Percentiles rank a stretch among this genome's conserved stretches.
Conservation (phyloP, 2,329 filamentous ascomycete genomes). For the Aspergillus ibericus region DNA sequence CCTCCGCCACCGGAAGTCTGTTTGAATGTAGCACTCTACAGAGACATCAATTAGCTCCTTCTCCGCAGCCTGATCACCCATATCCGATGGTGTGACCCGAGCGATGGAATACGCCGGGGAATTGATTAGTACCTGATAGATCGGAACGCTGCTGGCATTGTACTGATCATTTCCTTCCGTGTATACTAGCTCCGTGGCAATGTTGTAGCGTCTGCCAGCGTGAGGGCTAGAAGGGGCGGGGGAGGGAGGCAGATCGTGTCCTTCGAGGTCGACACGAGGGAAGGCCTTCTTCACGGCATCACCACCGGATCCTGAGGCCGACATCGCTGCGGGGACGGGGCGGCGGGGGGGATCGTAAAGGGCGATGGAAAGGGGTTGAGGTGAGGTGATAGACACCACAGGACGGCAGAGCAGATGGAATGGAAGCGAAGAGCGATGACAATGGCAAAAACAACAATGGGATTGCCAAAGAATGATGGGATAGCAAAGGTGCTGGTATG, state of each 20-base stretch:
- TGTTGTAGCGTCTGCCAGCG: conserved; percentile 82
- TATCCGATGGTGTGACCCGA: neutral
- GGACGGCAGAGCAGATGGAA: neutral
- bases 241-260: conserved; percentile 83
- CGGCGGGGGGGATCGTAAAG: conserved; percentile 21
- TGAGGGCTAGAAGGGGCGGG: conserved; percentile 89
- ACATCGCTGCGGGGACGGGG: conserved; percentile 41
- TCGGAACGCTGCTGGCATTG: conserved; percentile 91
- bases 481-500: conserved; percentile 3
- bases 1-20: conserved; percentile 77
- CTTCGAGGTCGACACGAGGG: conserved; percentile 71
- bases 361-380: neutral
- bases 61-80: neutral
- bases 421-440: neutral
- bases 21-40: conserved; percentile 90
- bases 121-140: conserved; percentile 72
- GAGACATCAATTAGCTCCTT: neutral
- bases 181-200: conserved; percentile 95
- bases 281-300: conserved; percentile 51
- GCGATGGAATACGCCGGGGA: neutral
- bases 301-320: conserved; percentile 35
- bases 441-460: conserved; percentile 4
- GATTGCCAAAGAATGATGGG: conserved; percentile 2
- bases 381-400: neutral
- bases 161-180: conserved; percentile 97